A percentile compares a stretch with the other conserved stretches of the same genome.
phyloP scores from a whole-genome alignment of 768 basidiomycete genomes.

The Dioszegia aurantiaca region DNA sequence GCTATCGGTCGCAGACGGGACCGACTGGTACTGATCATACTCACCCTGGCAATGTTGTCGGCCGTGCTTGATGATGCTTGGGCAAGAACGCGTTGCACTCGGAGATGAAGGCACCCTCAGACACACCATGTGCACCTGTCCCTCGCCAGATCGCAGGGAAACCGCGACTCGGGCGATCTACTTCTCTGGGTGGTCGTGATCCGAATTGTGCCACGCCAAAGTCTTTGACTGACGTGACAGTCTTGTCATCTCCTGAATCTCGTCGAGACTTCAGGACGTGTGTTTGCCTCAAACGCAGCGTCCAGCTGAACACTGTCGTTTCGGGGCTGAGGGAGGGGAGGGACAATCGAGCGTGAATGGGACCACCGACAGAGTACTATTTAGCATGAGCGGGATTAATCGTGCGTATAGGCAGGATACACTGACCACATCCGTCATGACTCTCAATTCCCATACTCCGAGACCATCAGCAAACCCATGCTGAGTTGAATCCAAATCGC shows the following conservation, averaged over 20 bases:
- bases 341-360: conserved; percentile 17
- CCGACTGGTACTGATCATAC: conserved; percentile 4
- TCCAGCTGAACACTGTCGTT: conserved; percentile 31
- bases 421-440: conserved; percentile 25
- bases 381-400: too few relatives aligned
- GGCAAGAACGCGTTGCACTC: conserved; percentile 29
- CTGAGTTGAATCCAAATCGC: conserved; percentile 23
- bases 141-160: conserved; percentile 20
- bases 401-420: too few relatives aligned
- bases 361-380: conserved; percentile 23
- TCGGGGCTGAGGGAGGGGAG: conserved; percentile 22
- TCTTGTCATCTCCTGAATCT: conserved; percentile 12
- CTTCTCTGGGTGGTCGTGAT: conserved; percentile 1
- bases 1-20: not conserved
- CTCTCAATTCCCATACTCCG: conserved; percentile 15
- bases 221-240: conserved; percentile 17
- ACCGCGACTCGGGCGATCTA: conserved; percentile 5
- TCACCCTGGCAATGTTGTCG: conserved; percentile 41
- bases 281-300: conserved; percentile 24
- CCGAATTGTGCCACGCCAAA: conserved; percentile 17
- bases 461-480: conserved; percentile 16
- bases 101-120: conserved; percentile 23
- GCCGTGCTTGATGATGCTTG: conserved; percentile 32
- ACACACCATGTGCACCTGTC: conserved; percentile 13
- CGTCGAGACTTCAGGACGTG: conserved; percentile 28